Evolutionary conservation across 1,284 basidiomycete species (phyloP).

Genomic region (Ganoderma sinense): DNA sequence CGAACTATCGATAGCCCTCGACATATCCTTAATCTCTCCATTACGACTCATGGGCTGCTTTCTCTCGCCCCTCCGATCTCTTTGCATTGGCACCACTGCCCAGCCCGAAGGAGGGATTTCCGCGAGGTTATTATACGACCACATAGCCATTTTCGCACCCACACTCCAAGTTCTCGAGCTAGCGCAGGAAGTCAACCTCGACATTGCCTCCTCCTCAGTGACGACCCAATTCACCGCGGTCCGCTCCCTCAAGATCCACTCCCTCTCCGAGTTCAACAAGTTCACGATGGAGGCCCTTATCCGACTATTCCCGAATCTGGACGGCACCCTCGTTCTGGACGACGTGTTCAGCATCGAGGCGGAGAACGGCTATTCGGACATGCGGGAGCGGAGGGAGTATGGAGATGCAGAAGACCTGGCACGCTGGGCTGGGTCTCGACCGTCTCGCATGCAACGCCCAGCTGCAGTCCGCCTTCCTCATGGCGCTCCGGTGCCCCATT

Average conservation of each 20-base stretch:
- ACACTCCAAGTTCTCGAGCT: background rate
- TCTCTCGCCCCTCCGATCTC: background rate
- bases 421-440: background rate
- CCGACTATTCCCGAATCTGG: background rate
- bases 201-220: background rate
- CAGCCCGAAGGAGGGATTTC: background rate
- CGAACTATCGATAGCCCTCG: background rate
- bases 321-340: background rate
- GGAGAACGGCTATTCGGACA: background rate
- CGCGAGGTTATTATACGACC: background rate
- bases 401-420: background rate
- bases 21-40: background rate
- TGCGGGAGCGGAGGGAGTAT: background rate
- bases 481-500: background rate
- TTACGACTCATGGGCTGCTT: no score
- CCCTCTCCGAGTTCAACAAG: background rate
- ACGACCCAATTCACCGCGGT: background rate
- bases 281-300: background rate
- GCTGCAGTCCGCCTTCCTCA: background rate
- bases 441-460: background rate
- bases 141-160: background rate
- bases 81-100: background rate
- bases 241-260: background rate
- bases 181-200: background rate
- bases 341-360: background rate